Evolutionary conservation across 176 grass and related monocot genomes (phyloP).

Genomic region (Guadua angustifolia): DNA sequence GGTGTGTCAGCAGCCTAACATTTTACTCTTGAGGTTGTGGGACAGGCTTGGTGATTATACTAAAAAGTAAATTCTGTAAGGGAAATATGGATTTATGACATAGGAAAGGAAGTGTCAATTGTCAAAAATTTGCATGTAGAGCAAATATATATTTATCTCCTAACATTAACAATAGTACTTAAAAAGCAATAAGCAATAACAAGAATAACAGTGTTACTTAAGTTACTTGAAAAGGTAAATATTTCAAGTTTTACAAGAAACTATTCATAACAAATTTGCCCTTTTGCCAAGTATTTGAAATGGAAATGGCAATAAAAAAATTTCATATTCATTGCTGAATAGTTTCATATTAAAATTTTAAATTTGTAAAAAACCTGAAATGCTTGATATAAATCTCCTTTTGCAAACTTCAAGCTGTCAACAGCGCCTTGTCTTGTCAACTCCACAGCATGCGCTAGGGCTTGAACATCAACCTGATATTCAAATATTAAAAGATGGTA

Average conservation of each 20-base stretch:
- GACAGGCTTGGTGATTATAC: not conserved
- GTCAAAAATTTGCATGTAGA: not conserved
- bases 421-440: constrained; percentile 95
- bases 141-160: constrained; percentile 23
- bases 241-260: constrained; percentile 1
- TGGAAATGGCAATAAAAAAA: constrained; percentile 17
- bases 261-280: not conserved
- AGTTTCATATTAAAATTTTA: constrained; percentile 20
- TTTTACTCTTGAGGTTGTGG: not conserved
- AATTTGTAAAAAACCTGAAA: constrained; percentile 74
- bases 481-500: constrained; percentile 46
- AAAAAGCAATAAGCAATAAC: not conserved
- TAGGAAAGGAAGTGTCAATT: not conserved
- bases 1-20: not conserved
- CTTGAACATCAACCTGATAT: constrained; percentile 97
- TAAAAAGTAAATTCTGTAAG: not conserved
- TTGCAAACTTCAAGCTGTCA: constrained; percentile 96
- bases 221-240: constrained; percentile 8
- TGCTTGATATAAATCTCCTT: constrained; percentile 92
- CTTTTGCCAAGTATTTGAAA: constrained; percentile 8
- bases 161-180: constrained; percentile 3
- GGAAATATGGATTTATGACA: not conserved
- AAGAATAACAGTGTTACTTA: constrained; percentile 3
- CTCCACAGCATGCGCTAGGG: constrained; percentile 90
- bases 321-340: not conserved